Conservation (phyloP, 176 grass and related monocot species). For the Ensete ventricosum region DNA sequence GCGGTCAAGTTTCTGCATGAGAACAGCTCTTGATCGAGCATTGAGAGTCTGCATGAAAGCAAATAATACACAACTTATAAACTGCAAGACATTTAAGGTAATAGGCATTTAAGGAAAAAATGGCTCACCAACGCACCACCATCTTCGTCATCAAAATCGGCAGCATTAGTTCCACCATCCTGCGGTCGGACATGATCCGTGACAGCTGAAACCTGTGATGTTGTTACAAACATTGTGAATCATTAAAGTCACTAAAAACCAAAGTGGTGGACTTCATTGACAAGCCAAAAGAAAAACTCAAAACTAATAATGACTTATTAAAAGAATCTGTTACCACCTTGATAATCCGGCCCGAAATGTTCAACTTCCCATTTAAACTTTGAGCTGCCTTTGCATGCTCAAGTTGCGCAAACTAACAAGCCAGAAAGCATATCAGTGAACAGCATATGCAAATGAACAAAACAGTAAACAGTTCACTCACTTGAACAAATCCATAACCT, state of each 20-base stretch:
- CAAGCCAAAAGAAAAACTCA: background rate
- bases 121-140: conserved; percentile 15
- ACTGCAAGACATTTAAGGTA: no score
- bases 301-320: no score
- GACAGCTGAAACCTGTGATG: conserved; percentile 11
- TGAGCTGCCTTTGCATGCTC: conserved; percentile 12
- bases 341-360: conserved; percentile 3
- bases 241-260: no score
- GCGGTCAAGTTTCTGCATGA: conserved; percentile 11
- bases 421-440: background rate
- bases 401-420: conserved; percentile 11
- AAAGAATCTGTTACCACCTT: background rate
- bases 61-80: no score
- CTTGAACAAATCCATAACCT: conserved; percentile 21
- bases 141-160: conserved; percentile 18
- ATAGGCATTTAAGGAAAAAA: no score
- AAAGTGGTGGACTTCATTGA: no score
- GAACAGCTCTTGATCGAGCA: conserved; percentile 8
- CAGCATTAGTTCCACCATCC: conserved; percentile 9
- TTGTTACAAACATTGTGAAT: no score
- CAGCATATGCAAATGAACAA: background rate
- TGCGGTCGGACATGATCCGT: conserved; percentile 10
- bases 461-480: background rate
- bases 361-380: conserved; percentile 18
- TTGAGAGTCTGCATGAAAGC: background rate